Evolutionary conservation across 208 protist genomes (phyloP).

Genomic region (Leishmania martiniquensis): DNA sequence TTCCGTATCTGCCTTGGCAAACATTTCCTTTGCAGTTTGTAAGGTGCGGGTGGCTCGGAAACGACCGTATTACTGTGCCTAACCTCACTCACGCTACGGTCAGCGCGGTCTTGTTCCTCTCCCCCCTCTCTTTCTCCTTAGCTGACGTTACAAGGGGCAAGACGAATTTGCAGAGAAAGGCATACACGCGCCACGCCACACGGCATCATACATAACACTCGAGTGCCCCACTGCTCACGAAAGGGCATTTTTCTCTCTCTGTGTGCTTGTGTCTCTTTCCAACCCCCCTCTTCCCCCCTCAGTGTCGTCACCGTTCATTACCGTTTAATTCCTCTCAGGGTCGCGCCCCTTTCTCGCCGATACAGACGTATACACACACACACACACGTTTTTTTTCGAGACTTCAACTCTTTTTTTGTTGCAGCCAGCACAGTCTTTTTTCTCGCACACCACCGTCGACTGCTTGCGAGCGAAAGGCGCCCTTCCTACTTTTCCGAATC

Average conservation of each 20-base stretch:
- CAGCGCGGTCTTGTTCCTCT: background rate
- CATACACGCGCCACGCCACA: background rate
- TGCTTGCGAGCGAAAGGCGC: background rate
- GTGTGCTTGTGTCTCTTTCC: background rate
- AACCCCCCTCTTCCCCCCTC: background rate
- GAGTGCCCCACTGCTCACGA: background rate
- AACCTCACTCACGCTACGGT: background rate
- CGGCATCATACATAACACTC: background rate
- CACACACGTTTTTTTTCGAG: background rate
- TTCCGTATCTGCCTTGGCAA: background rate
- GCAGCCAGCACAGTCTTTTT: slow-evolving; percentile 2
- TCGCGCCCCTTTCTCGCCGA: background rate
- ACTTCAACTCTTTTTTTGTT: slow-evolving; percentile 10
- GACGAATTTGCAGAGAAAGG: background rate
- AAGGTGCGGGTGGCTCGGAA: background rate
- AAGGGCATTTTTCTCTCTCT: too few relatives aligned
- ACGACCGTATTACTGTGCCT: background rate
- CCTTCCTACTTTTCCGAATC: background rate
- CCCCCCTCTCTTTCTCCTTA: background rate
- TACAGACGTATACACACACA: background rate
- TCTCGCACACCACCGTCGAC: slow-evolving; percentile 6
- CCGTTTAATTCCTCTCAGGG: background rate
- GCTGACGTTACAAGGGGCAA: background rate
- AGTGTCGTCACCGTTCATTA: background rate
- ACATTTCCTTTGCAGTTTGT: background rate